Percentiles rank a stretch among this genome's conserved stretches.
phyloP scores from a whole-genome alignment of 805 yeast genomes.

The Metschnikowia colocasiae region DNA sequence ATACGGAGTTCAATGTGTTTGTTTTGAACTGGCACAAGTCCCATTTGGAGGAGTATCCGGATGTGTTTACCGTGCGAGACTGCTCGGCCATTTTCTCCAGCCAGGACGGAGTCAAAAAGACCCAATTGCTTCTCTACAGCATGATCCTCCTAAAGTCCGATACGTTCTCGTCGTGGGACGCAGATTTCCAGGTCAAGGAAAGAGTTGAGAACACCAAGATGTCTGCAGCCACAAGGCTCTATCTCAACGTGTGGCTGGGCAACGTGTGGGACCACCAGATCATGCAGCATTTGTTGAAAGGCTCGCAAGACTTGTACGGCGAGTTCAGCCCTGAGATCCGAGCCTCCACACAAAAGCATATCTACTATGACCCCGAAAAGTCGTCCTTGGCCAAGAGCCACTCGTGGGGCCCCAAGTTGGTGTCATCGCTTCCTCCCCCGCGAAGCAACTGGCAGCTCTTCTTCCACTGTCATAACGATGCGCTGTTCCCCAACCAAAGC shows the following conservation, averaged over 20 bases:
- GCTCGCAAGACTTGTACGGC: constrained; percentile 4
- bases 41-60: constrained; percentile 2
- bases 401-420: constrained; percentile 4
- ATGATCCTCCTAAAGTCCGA: constrained; percentile 10
- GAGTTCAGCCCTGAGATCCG: constrained; percentile 10
- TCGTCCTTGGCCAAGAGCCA: constrained; percentile 10
- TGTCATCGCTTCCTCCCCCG: constrained; percentile 39
- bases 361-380: constrained; percentile 16
- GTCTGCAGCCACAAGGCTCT: constrained; percentile 70
- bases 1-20: constrained; percentile 21
- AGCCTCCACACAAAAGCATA: constrained; percentile 1
- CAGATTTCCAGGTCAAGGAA: constrained; percentile 67
- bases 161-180: constrained; percentile 48
- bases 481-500: constrained; percentile 46
- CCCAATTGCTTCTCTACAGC: constrained; percentile 17
- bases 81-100: constrained; percentile 9
- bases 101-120: constrained; percentile 17
- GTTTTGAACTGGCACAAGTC: constrained; percentile 10
- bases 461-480: constrained; percentile 58
- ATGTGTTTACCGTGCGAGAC: constrained; percentile 15
- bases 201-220: constrained; percentile 77
- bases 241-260: constrained; percentile 69
- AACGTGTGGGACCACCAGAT: constrained; percentile 69
- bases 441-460: constrained; percentile 52
- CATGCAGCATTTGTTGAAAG: constrained; percentile 20